These are phyloP conservation scores for Globisporangium paddicum DNA, from an alignment of 352 stramenopile genomes.

Conservation along the genomic window DNA sequence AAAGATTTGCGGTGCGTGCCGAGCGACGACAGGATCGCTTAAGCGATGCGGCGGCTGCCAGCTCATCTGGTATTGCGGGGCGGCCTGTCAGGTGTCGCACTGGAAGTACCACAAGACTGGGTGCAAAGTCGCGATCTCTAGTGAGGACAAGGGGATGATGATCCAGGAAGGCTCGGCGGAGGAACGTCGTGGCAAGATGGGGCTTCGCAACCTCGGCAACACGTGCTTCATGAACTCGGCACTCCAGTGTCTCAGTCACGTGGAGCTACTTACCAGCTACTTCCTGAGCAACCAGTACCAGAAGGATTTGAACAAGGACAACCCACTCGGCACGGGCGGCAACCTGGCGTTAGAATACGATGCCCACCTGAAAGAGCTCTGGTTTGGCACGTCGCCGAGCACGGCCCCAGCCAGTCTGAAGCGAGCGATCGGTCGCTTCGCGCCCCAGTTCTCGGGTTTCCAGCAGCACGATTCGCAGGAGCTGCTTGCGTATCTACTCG, in stretches of 20 bases:
- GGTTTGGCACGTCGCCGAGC: constrained; percentile 84
- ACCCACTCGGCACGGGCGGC: constrained; percentile 93
- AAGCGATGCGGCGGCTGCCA: constrained; percentile 78
- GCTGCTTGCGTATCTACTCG: constrained; percentile 94
- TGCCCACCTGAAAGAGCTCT: constrained; percentile 93
- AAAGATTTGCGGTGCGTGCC: constrained; percentile 68
- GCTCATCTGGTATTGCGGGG: constrained; percentile 73
- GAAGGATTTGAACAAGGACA: constrained; percentile 95
- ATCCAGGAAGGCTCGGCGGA: constrained; percentile 33
- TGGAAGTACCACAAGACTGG: constrained; percentile 78
- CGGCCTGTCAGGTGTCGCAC: constrained; percentile 65
- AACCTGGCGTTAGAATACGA: constrained; percentile 94
- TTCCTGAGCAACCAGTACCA: constrained; percentile 93
- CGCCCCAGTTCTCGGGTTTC: constrained; percentile 96
- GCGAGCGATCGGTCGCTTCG: constrained; percentile 87
- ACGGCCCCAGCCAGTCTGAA: constrained; percentile 64
- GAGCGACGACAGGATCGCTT: constrained; percentile 31
- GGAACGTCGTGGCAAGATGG: constrained; percentile 72
- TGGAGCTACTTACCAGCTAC: constrained; percentile 90
- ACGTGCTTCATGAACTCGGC: constrained; percentile 85
- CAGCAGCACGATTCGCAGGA: constrained; percentile 97
- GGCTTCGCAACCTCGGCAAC: constrained; percentile 73
- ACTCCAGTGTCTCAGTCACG: constrained; percentile 91
- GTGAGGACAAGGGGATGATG: constrained; percentile 37
- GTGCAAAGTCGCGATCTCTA: constrained; percentile 35